Base-by-base conservation (phyloP, 2,329 filamentous ascomycete species). In the Sclerotinia spermophila region DNA sequence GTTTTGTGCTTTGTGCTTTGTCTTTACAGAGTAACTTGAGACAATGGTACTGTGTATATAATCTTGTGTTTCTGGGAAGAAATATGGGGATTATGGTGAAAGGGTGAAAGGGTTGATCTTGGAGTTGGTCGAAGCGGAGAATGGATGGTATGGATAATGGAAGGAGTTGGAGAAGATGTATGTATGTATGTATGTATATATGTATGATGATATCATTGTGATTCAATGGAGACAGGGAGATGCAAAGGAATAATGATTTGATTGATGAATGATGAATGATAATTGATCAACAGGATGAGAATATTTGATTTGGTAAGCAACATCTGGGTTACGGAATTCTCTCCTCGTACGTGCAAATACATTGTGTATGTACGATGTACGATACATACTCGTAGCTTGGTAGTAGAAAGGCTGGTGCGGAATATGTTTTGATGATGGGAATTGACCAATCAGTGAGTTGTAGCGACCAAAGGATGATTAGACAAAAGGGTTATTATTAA, bases 171-270 rank as follows among this genome's bases (percentile, higher is more conserved):
- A 40, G 35, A 38, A 24, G 59, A 45, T 45, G 60, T 33, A 40
- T 10, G 19, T 44, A 21, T 21, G 42, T 44, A 44, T 24, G 7
- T 45, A 45, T 1, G 21, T 48, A n/a, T n/a, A 5, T 15, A 51
- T 51, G 45, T 51, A 51, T 13, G 42, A 62, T 62, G 60, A 62
- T 62, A 45, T 62, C 60, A 62, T 45, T 24, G 27, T 21, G n/a
- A 17, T 21, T 60, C 0, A 30, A 60, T 60, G 38, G 42, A 62
- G 40, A 45, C 60, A 17, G 3, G 42, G 59, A 62, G 27, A 27
- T 21, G 38, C 27, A 60, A 60, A 24, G 19, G 24, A 17, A 30
- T 35, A 13, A 40, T 4, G 2, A 51, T 27, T 27, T 59, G 56
- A 59, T 59, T 60, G 56, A 59, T 51, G n/a, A 51, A 51, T 51